Conservation (phyloP, 2,329 filamentous ascomycete genomes). For the Cordyceps cateniannulata region DNA sequence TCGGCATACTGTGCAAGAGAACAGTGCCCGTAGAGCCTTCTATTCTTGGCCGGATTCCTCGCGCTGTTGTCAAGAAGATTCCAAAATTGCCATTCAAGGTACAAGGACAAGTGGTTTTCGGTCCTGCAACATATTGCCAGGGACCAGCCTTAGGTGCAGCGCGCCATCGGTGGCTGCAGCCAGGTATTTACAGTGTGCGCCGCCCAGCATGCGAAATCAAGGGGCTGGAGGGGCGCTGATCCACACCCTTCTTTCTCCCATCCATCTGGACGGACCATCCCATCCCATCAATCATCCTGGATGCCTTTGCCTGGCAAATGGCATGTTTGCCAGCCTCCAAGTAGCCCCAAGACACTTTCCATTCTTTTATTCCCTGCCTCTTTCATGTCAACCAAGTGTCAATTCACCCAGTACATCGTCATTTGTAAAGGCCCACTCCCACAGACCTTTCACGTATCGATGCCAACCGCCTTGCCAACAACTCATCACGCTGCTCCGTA, state of each 20-base stretch:
- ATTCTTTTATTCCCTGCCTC: not conserved
- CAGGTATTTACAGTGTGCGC: not conserved
- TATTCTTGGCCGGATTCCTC: not conserved
- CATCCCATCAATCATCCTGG: not conserved
- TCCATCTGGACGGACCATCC: no score
- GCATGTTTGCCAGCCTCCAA: not conserved
- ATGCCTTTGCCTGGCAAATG: no score
- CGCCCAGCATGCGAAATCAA: not conserved
- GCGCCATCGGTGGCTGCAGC: not conserved
- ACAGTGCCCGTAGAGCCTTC: not conserved
- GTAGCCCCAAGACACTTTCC: no score
- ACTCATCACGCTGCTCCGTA: no score
- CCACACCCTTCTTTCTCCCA: not conserved
- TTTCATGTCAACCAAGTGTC: not conserved
- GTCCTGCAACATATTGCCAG: not conserved
- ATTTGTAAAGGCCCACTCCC: no score
- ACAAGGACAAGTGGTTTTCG: no score
- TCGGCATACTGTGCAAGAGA: not conserved
- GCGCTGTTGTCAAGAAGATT: no score
- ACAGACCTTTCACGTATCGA: no score
- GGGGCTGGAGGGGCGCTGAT: slow-evolving; percentile 7
- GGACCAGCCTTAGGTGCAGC: not conserved
- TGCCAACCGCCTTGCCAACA: no score
- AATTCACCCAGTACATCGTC: no score
- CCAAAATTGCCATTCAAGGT: no score